A percentile compares a stretch with the other conserved stretches of the same genome.
These are phyloP conservation scores for Chalciporus piperatus DNA, from an alignment of 768 basidiomycete species.

Conservation along the genomic window DNA sequence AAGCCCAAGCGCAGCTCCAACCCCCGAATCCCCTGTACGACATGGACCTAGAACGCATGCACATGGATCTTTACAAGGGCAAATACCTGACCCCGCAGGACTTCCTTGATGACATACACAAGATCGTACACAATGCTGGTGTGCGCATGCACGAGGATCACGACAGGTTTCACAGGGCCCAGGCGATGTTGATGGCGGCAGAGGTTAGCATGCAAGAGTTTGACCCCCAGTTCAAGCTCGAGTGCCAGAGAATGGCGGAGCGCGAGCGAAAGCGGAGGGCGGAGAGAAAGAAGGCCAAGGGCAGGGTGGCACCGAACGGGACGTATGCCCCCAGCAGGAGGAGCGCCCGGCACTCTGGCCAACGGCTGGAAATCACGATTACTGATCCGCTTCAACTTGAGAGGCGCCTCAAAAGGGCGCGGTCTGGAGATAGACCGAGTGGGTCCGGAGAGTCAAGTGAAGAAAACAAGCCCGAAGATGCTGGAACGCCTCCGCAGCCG, in stretches of 20 bases:
- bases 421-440: slow-evolving; percentile 53
- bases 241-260: slow-evolving; percentile 86
- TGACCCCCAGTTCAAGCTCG: slow-evolving; percentile 70
- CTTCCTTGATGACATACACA: slow-evolving; percentile 80
- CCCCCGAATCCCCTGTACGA: slow-evolving; percentile 56
- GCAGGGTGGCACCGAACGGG: slow-evolving; percentile 27
- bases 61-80: slow-evolving; percentile 76
- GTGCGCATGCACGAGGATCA: slow-evolving; percentile 57
- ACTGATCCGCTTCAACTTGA: slow-evolving; percentile 77
- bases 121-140: slow-evolving; percentile 75
- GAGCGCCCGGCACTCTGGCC: slow-evolving; percentile 72
- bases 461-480: slow-evolving; percentile 44
- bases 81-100: slow-evolving; percentile 85
- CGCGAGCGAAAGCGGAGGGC: slow-evolving; percentile 67
- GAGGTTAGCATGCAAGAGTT: slow-evolving; percentile 86
- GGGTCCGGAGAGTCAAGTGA: slow-evolving; percentile 46
- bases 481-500: slow-evolving; percentile 36
- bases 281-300: slow-evolving; percentile 44
- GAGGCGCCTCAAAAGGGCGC: slow-evolving; percentile 68
- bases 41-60: slow-evolving; percentile 92
- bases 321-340: slow-evolving; percentile 54
- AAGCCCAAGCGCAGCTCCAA: slow-evolving; percentile 34
- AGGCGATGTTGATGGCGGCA: slow-evolving; percentile 84
- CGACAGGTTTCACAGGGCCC: slow-evolving; percentile 78
- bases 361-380: slow-evolving; percentile 65